Conservation (phyloP, 2,329 filamentous ascomycete species). For the Aspergillus sp. region DNA sequence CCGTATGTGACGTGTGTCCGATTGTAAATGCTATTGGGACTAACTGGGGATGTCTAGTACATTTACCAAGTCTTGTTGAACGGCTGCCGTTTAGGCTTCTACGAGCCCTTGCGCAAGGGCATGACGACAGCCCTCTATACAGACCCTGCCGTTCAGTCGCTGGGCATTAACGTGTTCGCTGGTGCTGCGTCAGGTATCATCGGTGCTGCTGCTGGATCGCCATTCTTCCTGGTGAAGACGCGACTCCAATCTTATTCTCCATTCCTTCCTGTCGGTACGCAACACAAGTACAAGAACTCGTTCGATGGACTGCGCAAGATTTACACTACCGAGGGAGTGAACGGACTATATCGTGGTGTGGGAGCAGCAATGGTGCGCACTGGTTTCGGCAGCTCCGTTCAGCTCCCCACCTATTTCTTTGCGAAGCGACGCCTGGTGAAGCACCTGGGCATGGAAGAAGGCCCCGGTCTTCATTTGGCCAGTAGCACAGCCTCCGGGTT, state of each 20-base stretch:
- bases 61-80: slow-evolving; percentile 96
- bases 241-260: slow-evolving; percentile 90
- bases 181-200: slow-evolving; percentile 86
- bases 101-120: slow-evolving; percentile 81
- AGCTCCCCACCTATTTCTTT: slow-evolving; percentile 97
- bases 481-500: slow-evolving; percentile 90
- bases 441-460: slow-evolving; percentile 86
- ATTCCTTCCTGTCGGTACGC: slow-evolving; percentile 91
- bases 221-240: slow-evolving; percentile 98
- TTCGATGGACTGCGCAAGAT: slow-evolving; percentile 79
- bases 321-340: slow-evolving; percentile 68
- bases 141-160: slow-evolving; percentile 70
- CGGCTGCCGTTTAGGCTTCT: slow-evolving; percentile 93
- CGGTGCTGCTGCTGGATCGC: slow-evolving; percentile 86
- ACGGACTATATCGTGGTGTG: slow-evolving; percentile 83
- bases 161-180: slow-evolving; percentile 89
- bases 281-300: slow-evolving; percentile 86
- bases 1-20: slow-evolving; percentile 43
- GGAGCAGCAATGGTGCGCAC: slow-evolving; percentile 93
- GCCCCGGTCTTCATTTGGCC: slow-evolving; percentile 78
- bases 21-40: no score
- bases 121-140: slow-evolving; percentile 67
- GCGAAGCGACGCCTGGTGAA: slow-evolving; percentile 80
- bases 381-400: slow-evolving; percentile 91
- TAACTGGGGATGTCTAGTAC: slow-evolving; percentile 50